phyloP scores from a whole-genome alignment of 2,329 filamentous ascomycete genomes.

The Tolypocladium tundrense region DNA sequence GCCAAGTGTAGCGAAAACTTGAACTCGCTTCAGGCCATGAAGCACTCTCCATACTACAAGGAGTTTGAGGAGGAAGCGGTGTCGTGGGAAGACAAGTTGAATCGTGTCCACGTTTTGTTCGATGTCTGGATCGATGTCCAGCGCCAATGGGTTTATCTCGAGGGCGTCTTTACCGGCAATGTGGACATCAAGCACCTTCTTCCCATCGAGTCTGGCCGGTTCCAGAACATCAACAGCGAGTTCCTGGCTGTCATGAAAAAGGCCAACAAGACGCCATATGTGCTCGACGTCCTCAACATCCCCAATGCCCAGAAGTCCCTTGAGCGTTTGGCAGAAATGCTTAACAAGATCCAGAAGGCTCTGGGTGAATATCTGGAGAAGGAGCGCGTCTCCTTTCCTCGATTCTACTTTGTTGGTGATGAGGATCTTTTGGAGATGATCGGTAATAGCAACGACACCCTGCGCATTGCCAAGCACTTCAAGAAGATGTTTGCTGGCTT shows the following conservation, averaged over 20 bases:
- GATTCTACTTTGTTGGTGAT: constrained; percentile 99
- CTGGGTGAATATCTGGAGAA: constrained; percentile 97
- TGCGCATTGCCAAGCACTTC: constrained; percentile 96
- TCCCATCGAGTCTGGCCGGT: constrained; percentile 90
- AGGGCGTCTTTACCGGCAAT: constrained; percentile 97
- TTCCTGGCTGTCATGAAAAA: constrained; percentile 99
- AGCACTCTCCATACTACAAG: constrained; percentile 97
- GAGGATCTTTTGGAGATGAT: constrained; percentile 98
- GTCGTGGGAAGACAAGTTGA: constrained; percentile 95
- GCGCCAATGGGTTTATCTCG: constrained; percentile 97
- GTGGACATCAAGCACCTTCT: constrained; percentile 97
- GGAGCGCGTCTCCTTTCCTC: constrained; percentile 91
- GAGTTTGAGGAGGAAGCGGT: constrained; percentile 97
- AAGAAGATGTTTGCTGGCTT: constrained; percentile 99
- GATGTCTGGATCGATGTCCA: constrained; percentile 99
- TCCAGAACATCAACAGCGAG: constrained; percentile 98
- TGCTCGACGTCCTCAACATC: constrained; percentile 92
- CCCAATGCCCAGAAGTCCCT: constrained; percentile 92
- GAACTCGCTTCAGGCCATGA: constrained; percentile 96
- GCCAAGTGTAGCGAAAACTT: constrained; percentile 97
- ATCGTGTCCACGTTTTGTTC: constrained; percentile 92
- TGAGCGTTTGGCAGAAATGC: constrained; percentile 86
- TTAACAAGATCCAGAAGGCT: constrained; percentile 99
- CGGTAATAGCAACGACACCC: constrained; percentile 94
- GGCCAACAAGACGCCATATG: constrained; percentile 90